A percentile compares a stretch with the other conserved stretches of the same genome.
These are phyloP conservation scores for Kluyveromyces aestuarii DNA, from an alignment of 805 yeast species.

Conservation along the genomic window DNA sequence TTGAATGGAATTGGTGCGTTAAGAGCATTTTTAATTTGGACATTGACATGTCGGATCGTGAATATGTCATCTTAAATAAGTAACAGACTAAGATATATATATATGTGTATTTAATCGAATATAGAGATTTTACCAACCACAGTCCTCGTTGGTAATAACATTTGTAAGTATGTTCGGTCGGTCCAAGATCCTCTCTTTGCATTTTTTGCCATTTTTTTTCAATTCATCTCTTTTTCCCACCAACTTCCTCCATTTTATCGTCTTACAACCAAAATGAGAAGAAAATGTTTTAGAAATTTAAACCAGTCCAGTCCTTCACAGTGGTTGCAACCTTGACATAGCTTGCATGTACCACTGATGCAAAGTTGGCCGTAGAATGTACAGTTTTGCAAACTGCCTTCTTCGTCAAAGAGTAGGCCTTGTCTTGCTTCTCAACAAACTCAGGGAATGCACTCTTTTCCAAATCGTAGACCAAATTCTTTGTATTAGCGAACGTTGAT, in stretches of 20 bases:
- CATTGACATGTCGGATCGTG: slow-evolving; percentile 4
- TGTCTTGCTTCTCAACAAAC: slow-evolving; percentile 18
- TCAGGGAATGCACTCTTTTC: slow-evolving; percentile 33
- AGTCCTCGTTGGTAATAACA: no score
- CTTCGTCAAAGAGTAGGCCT: slow-evolving; percentile 3
- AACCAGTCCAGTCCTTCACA: slow-evolving; percentile 17
- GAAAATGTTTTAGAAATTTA: slow-evolving; percentile 8
- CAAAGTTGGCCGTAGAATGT: not conserved
- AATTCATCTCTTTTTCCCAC: not conserved
- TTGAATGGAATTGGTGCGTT: slow-evolving; percentile 30
- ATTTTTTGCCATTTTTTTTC: no score
- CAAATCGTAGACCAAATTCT: slow-evolving; percentile 36
- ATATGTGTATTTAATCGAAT: not conserved
- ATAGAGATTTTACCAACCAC: not conserved
- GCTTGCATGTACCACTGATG: slow-evolving; percentile 1
- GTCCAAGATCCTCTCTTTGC: no score
- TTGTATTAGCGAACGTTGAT: slow-evolving; percentile 43
- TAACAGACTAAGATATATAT: not conserved
- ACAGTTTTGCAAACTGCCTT: slow-evolving; percentile 1
- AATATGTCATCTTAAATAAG: slow-evolving; percentile 7
- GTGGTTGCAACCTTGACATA: slow-evolving; percentile 1
- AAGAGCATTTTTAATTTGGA: slow-evolving; percentile 20
- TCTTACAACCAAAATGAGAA: no score
- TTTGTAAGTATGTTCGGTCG: no score
- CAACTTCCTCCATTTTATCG: not conserved